Evolutionary conservation across 768 basidiomycete genomes (phyloP), one percentile per base, ranked within the genome.

Genomic region (Hypholoma sublateritium): DNA sequence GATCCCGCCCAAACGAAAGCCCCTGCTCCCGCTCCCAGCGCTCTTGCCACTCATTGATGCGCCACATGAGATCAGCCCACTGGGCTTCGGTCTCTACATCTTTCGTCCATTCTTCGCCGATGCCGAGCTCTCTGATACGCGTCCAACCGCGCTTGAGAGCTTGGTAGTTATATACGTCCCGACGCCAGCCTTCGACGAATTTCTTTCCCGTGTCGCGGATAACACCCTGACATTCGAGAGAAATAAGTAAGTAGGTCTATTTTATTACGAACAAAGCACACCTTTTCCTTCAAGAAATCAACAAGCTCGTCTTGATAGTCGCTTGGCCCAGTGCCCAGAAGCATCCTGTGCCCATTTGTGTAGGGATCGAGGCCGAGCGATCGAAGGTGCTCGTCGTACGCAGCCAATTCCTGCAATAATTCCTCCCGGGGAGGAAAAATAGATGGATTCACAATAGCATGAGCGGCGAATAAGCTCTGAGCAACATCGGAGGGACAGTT

Each of bases 141-240:
- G 65, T 67, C 83, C 84, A 85, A 1, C 76, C 74, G 16, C 71
- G 64, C 47, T 76, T 73, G 45, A 79, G 62, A 41, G 69, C 67
- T 16, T 66, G 57, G 47, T 77, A 72, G 1, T 59, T 59, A 36
- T 70, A 62, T 1, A 70, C 67, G 36, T 72, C 67, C 43, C 77
- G 67, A 37, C 82, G 67, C 83, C 83, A 84, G 13, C 62, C 58
- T 61, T 84, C 83, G 19, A 83, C 82, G 57, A 70, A 83, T 25
- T 72, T 74, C 58, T 62, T 67, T 0, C 78, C 78, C 48, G 77
- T 71, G 45, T 78, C 64, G 2, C 76, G 77, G 21, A 83, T 65
- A 4, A 67, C 73, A 45, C 72, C 71, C 73, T 74, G 37, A 32
- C 28, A 32, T 9, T 9, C 50, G 45, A 62, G 56, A 52, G 25